A percentile compares a stretch with the other conserved stretches of the same genome.
These are phyloP conservation scores for Candida cerambycidarum DNA, from an alignment of 805 yeast species.

Conservation along the genomic window DNA sequence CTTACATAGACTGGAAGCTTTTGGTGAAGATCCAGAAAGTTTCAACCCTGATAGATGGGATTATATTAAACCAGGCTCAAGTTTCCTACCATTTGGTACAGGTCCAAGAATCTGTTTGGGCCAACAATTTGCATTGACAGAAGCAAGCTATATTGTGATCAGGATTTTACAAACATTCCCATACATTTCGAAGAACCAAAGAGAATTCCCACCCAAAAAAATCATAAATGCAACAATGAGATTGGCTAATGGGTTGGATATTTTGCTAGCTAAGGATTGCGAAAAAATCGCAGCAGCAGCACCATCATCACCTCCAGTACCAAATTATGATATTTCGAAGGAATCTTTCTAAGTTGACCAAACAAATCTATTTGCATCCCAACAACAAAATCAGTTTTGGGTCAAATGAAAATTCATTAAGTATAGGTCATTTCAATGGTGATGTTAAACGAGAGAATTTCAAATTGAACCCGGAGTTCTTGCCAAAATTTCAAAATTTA, in stretches of 20 bases:
- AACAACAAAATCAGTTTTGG: slow-evolving; percentile 13
- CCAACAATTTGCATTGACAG: slow-evolving; percentile 56
- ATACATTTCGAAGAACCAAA: slow-evolving; percentile 8
- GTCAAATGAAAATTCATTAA: slow-evolving; percentile 7
- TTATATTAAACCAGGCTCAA: slow-evolving; percentile 42
- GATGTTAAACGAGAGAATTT: slow-evolving; percentile 10
- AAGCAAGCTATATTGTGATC: slow-evolving; percentile 44
- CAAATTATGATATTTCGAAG: slow-evolving; percentile 6
- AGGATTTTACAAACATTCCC: slow-evolving; percentile 31
- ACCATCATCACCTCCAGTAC: no score
- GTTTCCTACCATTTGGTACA: slow-evolving; percentile 52
- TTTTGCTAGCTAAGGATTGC: background rate
- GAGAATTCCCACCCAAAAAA: slow-evolving; percentile 31
- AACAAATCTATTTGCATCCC: slow-evolving; percentile 14
- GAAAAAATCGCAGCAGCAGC: slow-evolving; percentile 1
- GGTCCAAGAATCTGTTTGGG: slow-evolving; percentile 59
- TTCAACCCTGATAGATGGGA: slow-evolving; percentile 54
- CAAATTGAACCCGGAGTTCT: slow-evolving; percentile 28
- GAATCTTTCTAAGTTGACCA: slow-evolving; percentile 11
- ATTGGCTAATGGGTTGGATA: slow-evolving; percentile 20
- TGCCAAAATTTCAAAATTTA: slow-evolving; percentile 26
- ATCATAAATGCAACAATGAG: slow-evolving; percentile 28
- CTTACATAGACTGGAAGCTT: slow-evolving; percentile 42
- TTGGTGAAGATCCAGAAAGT: slow-evolving; percentile 45
- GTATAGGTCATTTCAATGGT: slow-evolving; percentile 12